Base-by-base conservation (phyloP, 371 early-diverging fungal genomes). In the Lichtheimia hyalospora region DNA sequence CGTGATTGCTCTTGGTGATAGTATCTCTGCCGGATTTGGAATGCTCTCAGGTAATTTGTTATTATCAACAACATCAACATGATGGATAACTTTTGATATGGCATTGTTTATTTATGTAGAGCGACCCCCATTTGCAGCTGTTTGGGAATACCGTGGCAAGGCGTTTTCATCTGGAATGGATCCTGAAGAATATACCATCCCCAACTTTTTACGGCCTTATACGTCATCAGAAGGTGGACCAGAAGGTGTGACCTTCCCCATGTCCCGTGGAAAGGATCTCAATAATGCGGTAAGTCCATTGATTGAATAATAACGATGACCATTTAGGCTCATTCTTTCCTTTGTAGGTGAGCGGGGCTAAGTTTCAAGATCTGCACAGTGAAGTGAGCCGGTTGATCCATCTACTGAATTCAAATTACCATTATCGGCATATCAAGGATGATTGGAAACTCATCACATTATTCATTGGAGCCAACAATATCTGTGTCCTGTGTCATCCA, bases 401-500 rank as follows among this genome's bases (percentile, higher is more conserved):
- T 23, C 34, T 68, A 34, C 49, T 76, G 10, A 28, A 54, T 6
- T 41, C 49, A 2, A 52, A 43, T 4, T 24, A 50, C 14, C 48
- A 61, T 20, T 80, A 77, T 52, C 60, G 59, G 18, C 52, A 62
- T 3, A 41, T 71, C 12, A 61, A 62, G 40, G 67, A 84, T 23
- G 85, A 84, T 42, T 89, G 84, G 84, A 89, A 89, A 67, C 53
- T 89, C 27, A 72, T 84, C 20, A 85, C 84, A 0, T 28, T 89
- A 16, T 88, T 89, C 60, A 86, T 89, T 56, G 90, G 90, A 6
- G 85, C 82, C 27, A 89, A 89, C 61, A 88, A 89, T 56, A 77
- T 86, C 40, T 89, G 90, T 70, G 72, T 72, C 0, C 66, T 84
- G 25, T 86, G 87, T 57, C 68, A 67, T 5, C 73, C 73, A 14